Conservation (phyloP, 352 stramenopile species). For the Globisporangium viniferum region DNA sequence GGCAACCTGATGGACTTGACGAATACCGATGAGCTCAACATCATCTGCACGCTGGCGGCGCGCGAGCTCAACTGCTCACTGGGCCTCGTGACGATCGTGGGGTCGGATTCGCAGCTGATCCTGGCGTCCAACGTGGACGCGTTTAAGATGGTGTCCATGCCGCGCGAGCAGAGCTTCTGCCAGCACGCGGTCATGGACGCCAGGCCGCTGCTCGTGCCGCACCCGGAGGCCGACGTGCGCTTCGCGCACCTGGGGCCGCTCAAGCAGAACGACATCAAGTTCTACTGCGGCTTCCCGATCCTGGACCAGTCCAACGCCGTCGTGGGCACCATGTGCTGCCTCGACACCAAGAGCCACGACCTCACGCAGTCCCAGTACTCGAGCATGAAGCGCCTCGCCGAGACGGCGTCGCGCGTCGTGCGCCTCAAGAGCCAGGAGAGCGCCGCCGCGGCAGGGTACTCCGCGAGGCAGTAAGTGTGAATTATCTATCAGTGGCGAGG, state of each 20-base stretch:
- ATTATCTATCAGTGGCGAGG: too few relatives aligned
- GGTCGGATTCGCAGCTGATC: not conserved
- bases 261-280: slow-evolving; percentile 24
- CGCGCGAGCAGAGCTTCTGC: slow-evolving; percentile 31
- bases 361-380: not conserved
- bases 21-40: not conserved
- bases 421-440: not conserved
- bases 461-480: not conserved
- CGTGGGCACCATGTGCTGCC: not conserved
- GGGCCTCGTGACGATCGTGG: not conserved
- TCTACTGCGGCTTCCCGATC: slow-evolving; percentile 41
- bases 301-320: not conserved
- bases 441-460: not conserved
- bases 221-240: slow-evolving; percentile 50
- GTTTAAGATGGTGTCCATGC: slow-evolving; percentile 7
- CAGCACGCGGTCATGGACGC: slow-evolving; percentile 34
- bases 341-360: not conserved
- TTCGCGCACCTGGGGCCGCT: slow-evolving; percentile 31
- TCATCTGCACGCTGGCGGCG: not conserved
- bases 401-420: not conserved
- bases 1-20: not conserved
- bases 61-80: not conserved
- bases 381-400: not conserved
- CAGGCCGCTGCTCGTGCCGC: slow-evolving; percentile 43
- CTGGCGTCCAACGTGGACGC: not conserved